Evolutionary conservation across 345 rosid species (phyloP), one percentile per base, ranked within the genome.

Genomic region (Bretschneidera sinensis): DNA sequence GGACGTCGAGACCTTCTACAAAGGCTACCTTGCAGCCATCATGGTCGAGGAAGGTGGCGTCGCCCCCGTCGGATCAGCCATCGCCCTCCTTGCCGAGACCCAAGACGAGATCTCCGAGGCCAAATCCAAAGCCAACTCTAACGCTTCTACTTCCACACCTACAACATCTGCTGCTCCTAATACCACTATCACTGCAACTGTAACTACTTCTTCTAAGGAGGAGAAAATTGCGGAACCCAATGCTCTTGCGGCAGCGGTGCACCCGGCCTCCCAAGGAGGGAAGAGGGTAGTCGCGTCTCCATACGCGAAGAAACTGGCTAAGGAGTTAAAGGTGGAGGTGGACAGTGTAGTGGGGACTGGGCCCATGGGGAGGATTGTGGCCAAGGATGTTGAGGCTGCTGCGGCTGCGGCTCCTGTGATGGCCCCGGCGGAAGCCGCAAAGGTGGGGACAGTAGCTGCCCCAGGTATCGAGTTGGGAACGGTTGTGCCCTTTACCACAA

Each of bases 1-100:
- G 99, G 99, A 94, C 65, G 99, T 90, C 14, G 97, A 90, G 81
- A 87, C 95, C 17, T 90, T 90, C 65, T 81, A 94, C 61, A 97
- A 94, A 17, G 99, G 96, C 14, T 87, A 80, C 65, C 73, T 94
- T 0, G 99, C 97, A 4, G 88, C 96, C 15, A 85, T 87, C 67
- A 84, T 92, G 96, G 96, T 90, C 21, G 96, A 92, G 45, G 99
- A 94, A 65, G 97, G 95, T 1, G 95, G 88, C 25, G 86, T 86
- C 34, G 99, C 99, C 49, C 75, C 95, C 16, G 96, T 94, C 10
- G 99, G 97, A 47, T 88, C 99, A 21, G 96, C 96, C 28, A 94
- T 94, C 53, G 99, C 95, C 17, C 73, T 90, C 20, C 55, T 94
- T n/a, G 97, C 97, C 43, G 96, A 94, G 69, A 53, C 89, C 0